Evolutionary conservation across 805 yeast species (phyloP), one percentile per base, ranked within the genome.

Genomic region (Metschnikowia sp.): DNA sequence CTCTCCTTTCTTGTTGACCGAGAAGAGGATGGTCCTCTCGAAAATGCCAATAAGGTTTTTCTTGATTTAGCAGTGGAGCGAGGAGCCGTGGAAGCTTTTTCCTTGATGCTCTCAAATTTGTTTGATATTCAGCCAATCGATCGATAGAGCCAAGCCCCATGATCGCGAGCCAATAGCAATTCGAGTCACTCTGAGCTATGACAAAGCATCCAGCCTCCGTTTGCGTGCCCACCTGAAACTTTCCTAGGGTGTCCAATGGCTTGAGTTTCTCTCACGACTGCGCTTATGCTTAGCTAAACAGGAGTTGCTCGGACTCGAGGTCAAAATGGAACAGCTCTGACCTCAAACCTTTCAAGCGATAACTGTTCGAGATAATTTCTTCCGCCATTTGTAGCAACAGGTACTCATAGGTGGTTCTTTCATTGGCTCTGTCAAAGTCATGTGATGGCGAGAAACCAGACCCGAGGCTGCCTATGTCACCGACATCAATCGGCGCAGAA

Each of bases 391-490:
- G 57, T 7, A 59, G 51, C 49, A 69, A 55, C 46, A 60, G 62
- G 36, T 61, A 53, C 32, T 59, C 56, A 39, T 55, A 70, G 18
- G 55, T 52, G 32, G 57, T 59, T 35, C 59, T 64, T 44, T 71
- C 75, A 44, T 66, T 67, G 36, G 57, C 56, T 26, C 53, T 50
- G 48, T 71, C 63, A 50, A 55, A 72, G 48, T 70, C 74, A 41
- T 68, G 68, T 3, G 58, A 46, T 2, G 75, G 68, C 33, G 63
- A 54, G 48, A 57, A 63, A 12, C 62, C 63, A 34, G 57, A 52
- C 12, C 64, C 71, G 5, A 53, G 31, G 10, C 36, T 42, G 18
- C 47, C 56, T 12, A 55, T 48, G 19, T 39, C 48, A n/a, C 50
- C 49, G 19, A 53, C 31, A 35, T 55, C 54, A 30, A 53, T 41